Evolutionary conservation across 371 early-diverging fungal species (phyloP).

Genomic region (Capillidium heterosporum): DNA sequence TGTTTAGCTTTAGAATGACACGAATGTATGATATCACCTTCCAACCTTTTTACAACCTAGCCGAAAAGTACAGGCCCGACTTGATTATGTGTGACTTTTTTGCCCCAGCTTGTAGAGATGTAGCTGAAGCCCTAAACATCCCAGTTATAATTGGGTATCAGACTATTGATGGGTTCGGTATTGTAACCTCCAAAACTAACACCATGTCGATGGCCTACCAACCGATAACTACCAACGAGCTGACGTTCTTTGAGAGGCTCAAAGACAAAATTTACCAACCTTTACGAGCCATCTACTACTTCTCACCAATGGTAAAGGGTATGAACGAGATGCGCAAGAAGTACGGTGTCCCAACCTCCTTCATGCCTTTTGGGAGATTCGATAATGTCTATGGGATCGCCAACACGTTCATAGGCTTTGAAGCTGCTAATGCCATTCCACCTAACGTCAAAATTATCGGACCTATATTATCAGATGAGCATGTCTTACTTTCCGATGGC

Average conservation of each 20-base stretch:
- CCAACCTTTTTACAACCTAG: not conserved
- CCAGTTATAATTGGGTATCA: not conserved
- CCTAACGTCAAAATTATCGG: not conserved
- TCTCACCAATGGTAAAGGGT: not conserved
- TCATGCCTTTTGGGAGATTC: not conserved
- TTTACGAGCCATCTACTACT: not conserved
- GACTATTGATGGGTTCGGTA: not conserved
- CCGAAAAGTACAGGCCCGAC: not conserved
- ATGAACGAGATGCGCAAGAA: not conserved
- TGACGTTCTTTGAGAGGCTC: not conserved
- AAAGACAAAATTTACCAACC: not conserved
- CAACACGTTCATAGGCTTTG: conserved; percentile 1
- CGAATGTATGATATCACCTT: not conserved
- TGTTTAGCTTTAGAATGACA: not conserved
- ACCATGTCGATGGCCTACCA: not conserved
- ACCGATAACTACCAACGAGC: not conserved
- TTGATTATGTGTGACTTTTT: conserved; percentile 7
- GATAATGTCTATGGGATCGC: not conserved
- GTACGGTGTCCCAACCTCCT: not conserved
- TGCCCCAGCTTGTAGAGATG: conserved; percentile 1
- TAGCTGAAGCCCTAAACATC: not conserved
- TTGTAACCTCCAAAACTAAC: not conserved
- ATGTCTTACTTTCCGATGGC: not conserved
- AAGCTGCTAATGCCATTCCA: not conserved
- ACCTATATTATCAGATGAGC: not conserved